Conservation (phyloP, 164 flowering plant species). For the Taxillus chinensis region DNA sequence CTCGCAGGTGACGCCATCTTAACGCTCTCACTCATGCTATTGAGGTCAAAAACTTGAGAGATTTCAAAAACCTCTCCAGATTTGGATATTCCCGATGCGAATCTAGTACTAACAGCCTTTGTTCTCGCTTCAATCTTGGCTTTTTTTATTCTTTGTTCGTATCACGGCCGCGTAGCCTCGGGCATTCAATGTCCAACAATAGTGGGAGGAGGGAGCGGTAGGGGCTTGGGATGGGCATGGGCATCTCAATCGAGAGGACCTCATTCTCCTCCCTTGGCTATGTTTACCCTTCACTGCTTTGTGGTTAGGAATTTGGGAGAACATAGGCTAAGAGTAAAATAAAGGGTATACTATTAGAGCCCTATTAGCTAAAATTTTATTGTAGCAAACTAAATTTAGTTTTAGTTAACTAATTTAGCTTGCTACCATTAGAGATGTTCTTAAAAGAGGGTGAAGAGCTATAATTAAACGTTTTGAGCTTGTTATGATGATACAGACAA, state of each 20-base stretch:
- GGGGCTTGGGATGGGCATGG: slow-evolving; percentile 14
- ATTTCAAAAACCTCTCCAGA: slow-evolving; percentile 10
- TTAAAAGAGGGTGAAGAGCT: too few relatives aligned
- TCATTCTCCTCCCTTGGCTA: slow-evolving; percentile 33
- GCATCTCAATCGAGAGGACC: slow-evolving; percentile 28
- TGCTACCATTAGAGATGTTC: too few relatives aligned
- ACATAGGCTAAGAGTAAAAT: too few relatives aligned
- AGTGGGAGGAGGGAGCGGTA: not conserved
- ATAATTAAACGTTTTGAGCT: too few relatives aligned
- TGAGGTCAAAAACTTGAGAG: slow-evolving; percentile 13
- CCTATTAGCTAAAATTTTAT: too few relatives aligned
- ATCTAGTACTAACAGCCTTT: not conserved
- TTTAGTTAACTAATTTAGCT: too few relatives aligned
- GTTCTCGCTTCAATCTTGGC: not conserved
- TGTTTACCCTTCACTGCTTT: not conserved
- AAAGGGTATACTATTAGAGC: too few relatives aligned
- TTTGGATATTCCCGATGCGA: not conserved
- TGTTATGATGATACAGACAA: too few relatives aligned
- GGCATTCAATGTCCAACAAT: not conserved
- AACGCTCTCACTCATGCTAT: slow-evolving; percentile 25
- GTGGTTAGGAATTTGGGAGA: too few relatives aligned
- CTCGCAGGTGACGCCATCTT: slow-evolving; percentile 14
- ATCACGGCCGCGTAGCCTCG: not conserved
- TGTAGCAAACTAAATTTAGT: too few relatives aligned
- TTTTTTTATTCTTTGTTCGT: not conserved